A percentile compares a stretch with the other conserved stretches of the same genome.
phyloP scores from a whole-genome alignment of 495 filamentous ascomycete genomes.

The Podospora fimiseda region DNA sequence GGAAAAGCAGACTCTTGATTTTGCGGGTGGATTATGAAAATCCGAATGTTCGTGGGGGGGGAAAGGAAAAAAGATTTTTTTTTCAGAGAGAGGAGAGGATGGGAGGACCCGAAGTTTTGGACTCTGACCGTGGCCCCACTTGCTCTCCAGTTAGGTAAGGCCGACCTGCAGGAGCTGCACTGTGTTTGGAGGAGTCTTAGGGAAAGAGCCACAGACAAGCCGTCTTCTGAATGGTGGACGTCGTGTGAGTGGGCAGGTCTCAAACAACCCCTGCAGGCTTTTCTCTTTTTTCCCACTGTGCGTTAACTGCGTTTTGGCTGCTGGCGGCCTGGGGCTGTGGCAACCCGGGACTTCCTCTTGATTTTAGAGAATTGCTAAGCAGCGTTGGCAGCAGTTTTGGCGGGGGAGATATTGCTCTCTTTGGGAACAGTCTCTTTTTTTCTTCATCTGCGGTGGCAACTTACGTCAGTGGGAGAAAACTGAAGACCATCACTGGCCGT shows the following conservation, averaged over 20 bases:
- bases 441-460: slow-evolving; percentile 2
- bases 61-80: slow-evolving; percentile 25
- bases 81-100: slow-evolving; percentile 27
- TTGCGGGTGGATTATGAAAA: slow-evolving; percentile 31
- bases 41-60: slow-evolving; percentile 21
- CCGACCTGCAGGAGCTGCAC: slow-evolving; percentile 16
- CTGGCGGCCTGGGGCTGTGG: slow-evolving; percentile 9
- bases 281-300: slow-evolving; percentile 6
- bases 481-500: too few relatives aligned
- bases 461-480: not conserved
- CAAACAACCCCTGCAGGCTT: slow-evolving; percentile 4
- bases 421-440: not conserved
- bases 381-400: slow-evolving; percentile 2
- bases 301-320: too few relatives aligned
- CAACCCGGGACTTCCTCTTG: slow-evolving; percentile 3
- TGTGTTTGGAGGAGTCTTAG: not conserved
- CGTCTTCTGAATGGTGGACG: too few relatives aligned
- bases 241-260: not conserved
- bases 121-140: slow-evolving; percentile 20
- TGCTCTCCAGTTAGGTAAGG: slow-evolving; percentile 28
- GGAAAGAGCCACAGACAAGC: too few relatives aligned
- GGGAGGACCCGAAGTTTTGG: slow-evolving; percentile 30
- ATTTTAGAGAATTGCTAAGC: slow-evolving; percentile 1
- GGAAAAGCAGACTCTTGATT: slow-evolving; percentile 18
- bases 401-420: not conserved